Evolutionary conservation across 306 rosid species (phyloP), one percentile per base, ranked within the genome.

Genomic region (Vigna reflexopilosa): DNA sequence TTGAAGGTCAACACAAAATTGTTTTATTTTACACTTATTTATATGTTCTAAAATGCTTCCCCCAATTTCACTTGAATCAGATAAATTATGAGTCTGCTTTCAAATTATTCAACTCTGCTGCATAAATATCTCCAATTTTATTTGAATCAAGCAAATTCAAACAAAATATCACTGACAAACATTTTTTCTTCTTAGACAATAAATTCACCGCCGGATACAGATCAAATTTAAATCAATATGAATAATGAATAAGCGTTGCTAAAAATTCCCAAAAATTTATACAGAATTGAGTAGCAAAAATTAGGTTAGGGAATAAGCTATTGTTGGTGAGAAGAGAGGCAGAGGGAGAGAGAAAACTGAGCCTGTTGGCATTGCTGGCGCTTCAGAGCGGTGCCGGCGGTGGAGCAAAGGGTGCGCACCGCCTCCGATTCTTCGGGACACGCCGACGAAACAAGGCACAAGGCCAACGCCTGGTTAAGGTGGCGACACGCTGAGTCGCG

Each of bases 311-410:
- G 67, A 48, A 26, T 45, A 12, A 45, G 15, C 15, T 45, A 45
- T 45, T 45, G 6, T 57, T 86, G 82, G 62, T 75, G 81, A 80
- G 89, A 84, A 28, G 84, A 85, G 75, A 90, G 87, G 56, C 94
- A 90, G 9, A 80, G 57, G 47, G 90, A 80, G 79, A 90, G 91
- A 68, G 88, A 84, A 51, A 86, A 72, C 69, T 87, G 86, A 61
- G 94, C 94, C 81, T 80, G 90, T 57, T 90, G 89, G 83, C 94
- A 90, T 56, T 90, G 94, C 9, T 71, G 75, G 50, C 94, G 91
- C 70, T 90, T 90, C 15, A 84, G 90, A 28, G 85, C 78, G 50
- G 91, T 90, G 19, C 91, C 94, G 3, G 79, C 81, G 64, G 87
- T 90, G 38, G 89, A 86, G 64, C 94, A 88, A 40, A 87, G 89